Evolutionary conservation across 352 stramenopile species (phyloP).

Genomic region (Halophytophthora polymorphica): DNA sequence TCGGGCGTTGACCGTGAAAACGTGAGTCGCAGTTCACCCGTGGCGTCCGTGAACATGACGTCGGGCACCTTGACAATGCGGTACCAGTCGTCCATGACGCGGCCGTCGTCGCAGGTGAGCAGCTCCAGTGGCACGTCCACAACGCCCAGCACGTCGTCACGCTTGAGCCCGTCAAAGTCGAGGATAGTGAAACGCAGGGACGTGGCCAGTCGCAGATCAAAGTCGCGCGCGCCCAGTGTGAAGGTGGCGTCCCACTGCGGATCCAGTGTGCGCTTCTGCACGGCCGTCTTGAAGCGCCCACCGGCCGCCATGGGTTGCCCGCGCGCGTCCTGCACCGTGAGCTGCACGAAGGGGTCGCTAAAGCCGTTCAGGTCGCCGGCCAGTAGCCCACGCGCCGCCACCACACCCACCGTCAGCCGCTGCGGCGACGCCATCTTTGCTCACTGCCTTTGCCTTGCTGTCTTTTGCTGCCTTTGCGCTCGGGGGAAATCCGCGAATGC

Average conservation of each 20-base stretch:
- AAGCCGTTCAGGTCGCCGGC: constrained; percentile 64
- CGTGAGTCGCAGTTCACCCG: constrained; percentile 48
- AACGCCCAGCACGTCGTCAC: constrained; percentile 61
- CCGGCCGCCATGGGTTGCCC: constrained; percentile 35
- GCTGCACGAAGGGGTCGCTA: constrained; percentile 67
- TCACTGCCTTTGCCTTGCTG: no score
- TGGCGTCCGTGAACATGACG: constrained; percentile 52
- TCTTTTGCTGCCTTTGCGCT: no score
- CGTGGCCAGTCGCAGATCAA: constrained; percentile 62
- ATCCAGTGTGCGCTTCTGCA: constrained; percentile 44
- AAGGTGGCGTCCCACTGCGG: constrained; percentile 52
- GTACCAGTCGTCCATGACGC: constrained; percentile 41
- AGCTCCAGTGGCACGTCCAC: constrained; percentile 65
- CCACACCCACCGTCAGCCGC: constrained; percentile 45
- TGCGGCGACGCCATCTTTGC: constrained; percentile 16
- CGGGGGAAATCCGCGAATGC: no score
- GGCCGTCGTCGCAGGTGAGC: constrained; percentile 23
- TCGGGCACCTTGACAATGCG: constrained; percentile 38
- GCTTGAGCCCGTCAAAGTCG: constrained; percentile 61
- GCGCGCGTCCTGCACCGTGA: constrained; percentile 51
- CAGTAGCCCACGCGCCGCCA: constrained; percentile 56
- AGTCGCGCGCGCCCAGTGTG: constrained; percentile 34
- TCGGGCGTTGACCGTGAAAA: constrained; percentile 18
- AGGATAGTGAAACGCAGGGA: constrained; percentile 55
- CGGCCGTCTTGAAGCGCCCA: constrained; percentile 43